phyloP scores from a whole-genome alignment of 2,329 filamentous ascomycete species.

The Curvularia sp. region DNA sequence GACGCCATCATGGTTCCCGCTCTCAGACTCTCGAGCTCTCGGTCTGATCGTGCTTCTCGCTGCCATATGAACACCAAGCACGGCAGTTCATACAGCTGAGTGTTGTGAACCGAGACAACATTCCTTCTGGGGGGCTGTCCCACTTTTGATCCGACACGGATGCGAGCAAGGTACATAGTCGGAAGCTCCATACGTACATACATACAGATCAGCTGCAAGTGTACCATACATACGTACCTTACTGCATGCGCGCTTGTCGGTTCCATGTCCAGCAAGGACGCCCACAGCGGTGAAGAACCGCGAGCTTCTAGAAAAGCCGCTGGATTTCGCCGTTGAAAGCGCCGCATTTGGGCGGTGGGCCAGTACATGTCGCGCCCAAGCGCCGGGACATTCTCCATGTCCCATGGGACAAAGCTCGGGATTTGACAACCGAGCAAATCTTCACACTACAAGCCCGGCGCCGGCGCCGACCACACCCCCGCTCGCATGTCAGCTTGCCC shows the following conservation, averaged over 20 bases:
- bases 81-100: background rate
- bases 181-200: background rate
- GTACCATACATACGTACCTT: background rate
- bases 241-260: conserved; percentile 1
- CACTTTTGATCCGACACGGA: conserved; percentile 6
- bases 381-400: conserved; percentile 27
- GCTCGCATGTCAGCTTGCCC: conserved; percentile 7
- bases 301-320: conserved; percentile 11
- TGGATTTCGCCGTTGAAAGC: conserved; percentile 27
- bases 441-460: conserved; percentile 21
- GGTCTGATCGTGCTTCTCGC: background rate
- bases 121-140: background rate
- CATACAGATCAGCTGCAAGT: background rate
- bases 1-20: background rate
- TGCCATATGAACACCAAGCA: background rate
- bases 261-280: background rate
- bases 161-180: background rate
- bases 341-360: conserved; percentile 23
- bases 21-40: background rate
- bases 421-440: conserved; percentile 20
- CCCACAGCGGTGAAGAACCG: background rate
- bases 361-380: conserved; percentile 15
- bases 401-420: conserved; percentile 21
- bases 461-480: conserved; percentile 20
- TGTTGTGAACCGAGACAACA: background rate